Conservation (phyloP, 305 asterid species). For the Fraxinus dipetala region DNA sequence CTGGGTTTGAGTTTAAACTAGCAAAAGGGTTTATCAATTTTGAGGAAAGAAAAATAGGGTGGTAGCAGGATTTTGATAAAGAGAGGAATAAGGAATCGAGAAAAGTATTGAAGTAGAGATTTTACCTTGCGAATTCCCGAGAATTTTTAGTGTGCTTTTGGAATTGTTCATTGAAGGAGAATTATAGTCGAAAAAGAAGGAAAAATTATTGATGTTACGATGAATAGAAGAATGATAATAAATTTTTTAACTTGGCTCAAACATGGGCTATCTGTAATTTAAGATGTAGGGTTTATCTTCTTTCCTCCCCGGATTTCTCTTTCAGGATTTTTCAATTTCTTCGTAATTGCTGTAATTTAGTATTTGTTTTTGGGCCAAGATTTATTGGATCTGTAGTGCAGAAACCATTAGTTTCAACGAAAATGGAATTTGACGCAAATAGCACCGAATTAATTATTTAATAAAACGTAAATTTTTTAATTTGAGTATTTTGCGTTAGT, state of each 20-base stretch:
- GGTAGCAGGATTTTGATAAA: constrained; percentile 43
- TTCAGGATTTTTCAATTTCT: background rate
- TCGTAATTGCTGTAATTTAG: background rate
- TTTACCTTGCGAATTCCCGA: background rate
- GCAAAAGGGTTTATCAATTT: constrained; percentile 31
- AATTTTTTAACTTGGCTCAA: too few species aligned
- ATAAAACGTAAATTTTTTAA: background rate
- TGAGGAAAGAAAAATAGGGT: constrained; percentile 42
- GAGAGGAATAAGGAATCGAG: constrained; percentile 35
- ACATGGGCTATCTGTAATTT: background rate
- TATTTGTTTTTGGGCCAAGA: background rate
- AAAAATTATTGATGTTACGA: too few species aligned
- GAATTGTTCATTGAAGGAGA: too few species aligned
- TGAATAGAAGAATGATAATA: too few species aligned
- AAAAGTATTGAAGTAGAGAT: background rate
- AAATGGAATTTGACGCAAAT: background rate
- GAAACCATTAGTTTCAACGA: background rate
- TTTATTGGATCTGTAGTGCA: background rate
- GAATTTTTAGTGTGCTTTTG: too few species aligned
- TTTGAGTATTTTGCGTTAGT: too few species aligned
- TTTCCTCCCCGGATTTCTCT: background rate
- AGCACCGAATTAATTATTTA: background rate
- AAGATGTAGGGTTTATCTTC: background rate
- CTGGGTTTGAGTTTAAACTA: constrained; percentile 30
- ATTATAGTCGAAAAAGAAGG: too few species aligned